A percentile compares a stretch with the other conserved stretches of the same genome.
Evolutionary conservation across 371 early-diverging fungal species (phyloP).

Genomic region (Actinomortierella wolfii): DNA sequence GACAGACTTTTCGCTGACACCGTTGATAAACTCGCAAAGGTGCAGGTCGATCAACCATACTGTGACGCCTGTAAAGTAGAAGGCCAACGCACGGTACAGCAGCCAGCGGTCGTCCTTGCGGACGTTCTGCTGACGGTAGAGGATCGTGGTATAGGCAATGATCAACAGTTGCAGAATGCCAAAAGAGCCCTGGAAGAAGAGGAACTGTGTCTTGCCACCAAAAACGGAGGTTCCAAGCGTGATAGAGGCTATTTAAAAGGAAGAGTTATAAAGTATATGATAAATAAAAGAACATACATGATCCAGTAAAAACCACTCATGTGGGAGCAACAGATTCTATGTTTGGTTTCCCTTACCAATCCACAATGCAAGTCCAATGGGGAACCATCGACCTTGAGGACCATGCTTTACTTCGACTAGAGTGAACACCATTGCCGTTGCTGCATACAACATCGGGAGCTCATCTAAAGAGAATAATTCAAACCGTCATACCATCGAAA

Average conservation of each 20-base stretch:
- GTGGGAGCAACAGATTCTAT: no score
- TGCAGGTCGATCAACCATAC: conserved; percentile 43
- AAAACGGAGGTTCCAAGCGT: conserved; percentile 31
- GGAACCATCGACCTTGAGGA: conserved; percentile 44
- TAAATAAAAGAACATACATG: no score
- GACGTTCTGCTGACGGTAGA: conserved; percentile 24
- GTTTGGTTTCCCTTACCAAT: conserved; percentile 29
- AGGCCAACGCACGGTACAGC: conserved; percentile 27
- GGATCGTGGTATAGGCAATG: conserved; percentile 19
- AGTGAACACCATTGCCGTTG: conserved; percentile 35
- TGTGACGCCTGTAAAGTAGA: conserved; percentile 28
- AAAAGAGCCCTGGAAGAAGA: conserved; percentile 43
- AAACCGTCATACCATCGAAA: no score
- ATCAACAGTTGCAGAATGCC: conserved; percentile 38
- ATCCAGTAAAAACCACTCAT: no score
- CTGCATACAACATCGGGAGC: conserved; percentile 44
- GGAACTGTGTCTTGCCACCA: conserved; percentile 38
- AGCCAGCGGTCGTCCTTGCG: conserved; percentile 25
- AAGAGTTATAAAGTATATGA: not conserved
- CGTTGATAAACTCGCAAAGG: conserved; percentile 40
- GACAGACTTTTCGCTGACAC: conserved; percentile 33
- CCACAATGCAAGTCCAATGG: conserved; percentile 31
- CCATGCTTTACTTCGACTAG: conserved; percentile 32
- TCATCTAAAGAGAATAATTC: conserved; percentile 26
- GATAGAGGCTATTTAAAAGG: conserved; percentile 16